phyloP scores from a whole-genome alignment of 169 alveolate genomes.

The Cryptosporidium ubiquitum region DNA sequence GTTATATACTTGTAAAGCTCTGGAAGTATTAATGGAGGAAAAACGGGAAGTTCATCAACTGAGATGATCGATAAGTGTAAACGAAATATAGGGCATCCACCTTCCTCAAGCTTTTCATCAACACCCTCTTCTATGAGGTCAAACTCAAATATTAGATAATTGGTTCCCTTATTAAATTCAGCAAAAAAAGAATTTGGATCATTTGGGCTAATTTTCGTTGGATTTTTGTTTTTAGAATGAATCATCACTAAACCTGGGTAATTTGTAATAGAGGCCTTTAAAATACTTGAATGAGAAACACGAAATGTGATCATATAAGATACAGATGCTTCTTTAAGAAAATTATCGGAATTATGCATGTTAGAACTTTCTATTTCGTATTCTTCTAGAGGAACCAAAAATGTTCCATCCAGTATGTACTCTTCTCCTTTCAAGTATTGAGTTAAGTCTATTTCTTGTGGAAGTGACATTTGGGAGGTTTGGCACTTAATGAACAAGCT shows the following conservation, averaged over 20 bases:
- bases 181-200: slow-evolving; percentile 6
- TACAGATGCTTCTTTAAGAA: slow-evolving; percentile 6
- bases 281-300: slow-evolving; percentile 26
- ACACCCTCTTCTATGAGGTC: slow-evolving; percentile 51
- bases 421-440: slow-evolving; percentile 18
- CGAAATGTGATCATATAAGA: not conserved
- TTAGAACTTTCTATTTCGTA: not conserved
- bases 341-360: not conserved
- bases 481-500: slow-evolving; percentile 14
- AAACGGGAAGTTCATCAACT: slow-evolving; percentile 24
- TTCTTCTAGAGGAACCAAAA: slow-evolving; percentile 44
- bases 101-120: slow-evolving; percentile 63
- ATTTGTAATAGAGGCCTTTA: slow-evolving; percentile 23
- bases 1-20: not conserved
- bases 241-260: slow-evolving; percentile 24
- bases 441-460: slow-evolving; percentile 16
- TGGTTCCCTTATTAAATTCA: slow-evolving; percentile 20
- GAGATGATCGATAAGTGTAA: slow-evolving; percentile 48
- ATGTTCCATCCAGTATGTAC: slow-evolving; percentile 44
- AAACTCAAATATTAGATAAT: slow-evolving; percentile 38
- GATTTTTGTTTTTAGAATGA: not conserved
- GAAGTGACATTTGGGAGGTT: slow-evolving; percentile 29
- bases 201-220: slow-evolving; percentile 14
- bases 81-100: slow-evolving; percentile 38
- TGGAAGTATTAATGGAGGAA: slow-evolving; percentile 35